phyloP scores from a whole-genome alignment of 1,139 yeast genomes.

The Debaryomycetaceae sp. region DNA sequence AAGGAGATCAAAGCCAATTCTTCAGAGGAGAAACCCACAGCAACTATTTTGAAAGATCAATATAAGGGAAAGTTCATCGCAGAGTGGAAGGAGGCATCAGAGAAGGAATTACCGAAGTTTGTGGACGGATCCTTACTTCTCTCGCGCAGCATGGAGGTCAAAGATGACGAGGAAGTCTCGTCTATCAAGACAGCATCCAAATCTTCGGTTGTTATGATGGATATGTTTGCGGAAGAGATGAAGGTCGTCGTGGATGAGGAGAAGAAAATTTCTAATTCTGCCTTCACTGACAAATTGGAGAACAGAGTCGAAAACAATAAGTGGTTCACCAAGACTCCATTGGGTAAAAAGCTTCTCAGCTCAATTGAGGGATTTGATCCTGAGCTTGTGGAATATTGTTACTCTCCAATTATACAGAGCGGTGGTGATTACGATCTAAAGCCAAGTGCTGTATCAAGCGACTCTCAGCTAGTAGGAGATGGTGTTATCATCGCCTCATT shows the following conservation, averaged over 20 bases:
- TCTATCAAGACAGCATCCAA: slow-evolving; percentile 69
- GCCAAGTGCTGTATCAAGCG: slow-evolving; percentile 78
- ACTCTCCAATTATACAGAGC: slow-evolving; percentile 86
- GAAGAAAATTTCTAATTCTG: slow-evolving; percentile 65
- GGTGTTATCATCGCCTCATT: slow-evolving; percentile 83
- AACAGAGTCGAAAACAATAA: slow-evolving; percentile 74
- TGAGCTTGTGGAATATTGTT: slow-evolving; percentile 87
- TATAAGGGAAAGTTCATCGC: slow-evolving; percentile 79
- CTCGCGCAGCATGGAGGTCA: slow-evolving; percentile 59
- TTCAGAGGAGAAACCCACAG: slow-evolving; percentile 50
- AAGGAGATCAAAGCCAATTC: slow-evolving; percentile 37
- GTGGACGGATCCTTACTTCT: slow-evolving; percentile 58
- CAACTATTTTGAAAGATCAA: slow-evolving; percentile 66
- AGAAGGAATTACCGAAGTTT: slow-evolving; percentile 35
- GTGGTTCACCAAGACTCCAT: slow-evolving; percentile 61
- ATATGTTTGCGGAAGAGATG: slow-evolving; percentile 84
- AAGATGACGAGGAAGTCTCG: slow-evolving; percentile 76
- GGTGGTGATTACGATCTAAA: slow-evolving; percentile 82
- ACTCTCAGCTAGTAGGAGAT: slow-evolving; percentile 62
- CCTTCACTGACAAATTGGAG: slow-evolving; percentile 74
- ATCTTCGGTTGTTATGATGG: slow-evolving; percentile 79
- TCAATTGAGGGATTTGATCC: slow-evolving; percentile 60
- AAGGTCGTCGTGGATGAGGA: slow-evolving; percentile 86
- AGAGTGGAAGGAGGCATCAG: slow-evolving; percentile 70
- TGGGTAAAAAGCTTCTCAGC: slow-evolving; percentile 52